phyloP scores from a whole-genome alignment of 1,284 basidiomycete genomes.

The Erythrobasidium hasegawianum region DNA sequence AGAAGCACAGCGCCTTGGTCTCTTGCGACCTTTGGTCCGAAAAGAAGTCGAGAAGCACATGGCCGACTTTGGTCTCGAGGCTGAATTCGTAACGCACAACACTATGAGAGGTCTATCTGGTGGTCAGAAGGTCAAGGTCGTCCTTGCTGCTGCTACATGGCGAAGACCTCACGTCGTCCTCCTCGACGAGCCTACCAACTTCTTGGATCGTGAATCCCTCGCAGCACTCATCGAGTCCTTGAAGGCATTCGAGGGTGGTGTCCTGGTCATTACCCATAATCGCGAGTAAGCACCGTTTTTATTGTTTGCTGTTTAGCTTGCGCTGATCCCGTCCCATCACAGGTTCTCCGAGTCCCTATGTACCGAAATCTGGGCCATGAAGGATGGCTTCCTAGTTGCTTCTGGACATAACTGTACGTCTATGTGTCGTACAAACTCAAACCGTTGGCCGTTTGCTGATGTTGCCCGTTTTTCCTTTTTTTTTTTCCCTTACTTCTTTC shows the following conservation, averaged over 20 bases:
- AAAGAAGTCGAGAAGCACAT: slow-evolving; percentile 98
- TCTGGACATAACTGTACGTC: slow-evolving; percentile 98
- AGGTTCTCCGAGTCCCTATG: slow-evolving; percentile 97
- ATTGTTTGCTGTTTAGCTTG: neutral
- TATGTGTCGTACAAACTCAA: too few relatives aligned
- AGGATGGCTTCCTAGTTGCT: slow-evolving; percentile 80
- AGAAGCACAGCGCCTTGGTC: slow-evolving; percentile 93
- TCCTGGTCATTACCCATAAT: slow-evolving; percentile 84
- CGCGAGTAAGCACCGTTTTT: neutral
- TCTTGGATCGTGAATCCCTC: slow-evolving; percentile 95
- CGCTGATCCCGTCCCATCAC: slow-evolving; percentile 52
- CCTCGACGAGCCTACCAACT: slow-evolving; percentile 90
- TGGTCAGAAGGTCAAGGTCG: slow-evolving; percentile 94
- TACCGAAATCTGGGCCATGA: slow-evolving; percentile 48
- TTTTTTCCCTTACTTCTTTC: too few relatives aligned
- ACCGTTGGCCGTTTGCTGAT: too few relatives aligned
- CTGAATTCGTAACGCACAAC: slow-evolving; percentile 88
- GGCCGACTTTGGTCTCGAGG: slow-evolving; percentile 90
- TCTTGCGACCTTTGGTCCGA: slow-evolving; percentile 92
- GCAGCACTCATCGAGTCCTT: slow-evolving; percentile 93
- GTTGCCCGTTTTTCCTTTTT: too few relatives aligned
- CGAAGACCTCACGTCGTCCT: slow-evolving; percentile 96
- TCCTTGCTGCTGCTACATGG: slow-evolving; percentile 56
- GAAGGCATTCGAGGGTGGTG: slow-evolving; percentile 95
- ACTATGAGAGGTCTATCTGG: slow-evolving; percentile 80